phyloP scores from a whole-genome alignment of 2,329 filamentous ascomycete genomes.

The Epichloe uncinata region DNA sequence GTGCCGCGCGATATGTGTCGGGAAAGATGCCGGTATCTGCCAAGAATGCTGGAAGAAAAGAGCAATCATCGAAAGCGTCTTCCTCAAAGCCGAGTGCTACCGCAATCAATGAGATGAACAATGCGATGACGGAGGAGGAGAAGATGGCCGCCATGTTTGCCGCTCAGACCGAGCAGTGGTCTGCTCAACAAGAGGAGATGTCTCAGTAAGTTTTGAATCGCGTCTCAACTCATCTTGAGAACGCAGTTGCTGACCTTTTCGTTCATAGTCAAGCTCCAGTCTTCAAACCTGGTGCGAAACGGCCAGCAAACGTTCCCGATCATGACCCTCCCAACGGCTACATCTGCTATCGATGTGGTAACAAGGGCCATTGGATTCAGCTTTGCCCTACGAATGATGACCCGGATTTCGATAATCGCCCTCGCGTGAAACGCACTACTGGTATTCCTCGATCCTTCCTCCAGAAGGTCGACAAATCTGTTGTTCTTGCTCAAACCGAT shows the following conservation, averaged over 20 bases:
- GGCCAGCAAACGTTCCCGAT: slow-evolving; percentile 66
- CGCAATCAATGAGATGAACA: slow-evolving; percentile 54
- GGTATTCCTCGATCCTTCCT: slow-evolving; percentile 93
- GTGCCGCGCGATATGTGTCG: slow-evolving; percentile 87
- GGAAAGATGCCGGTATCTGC: slow-evolving; percentile 88
- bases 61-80: slow-evolving; percentile 45
- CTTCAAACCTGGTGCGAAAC: slow-evolving; percentile 48
- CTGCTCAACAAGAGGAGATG: slow-evolving; percentile 85
- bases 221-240: not conserved
- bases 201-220: slow-evolving; percentile 46
- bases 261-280: slow-evolving; percentile 45
- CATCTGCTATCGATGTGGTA: slow-evolving; percentile 88
- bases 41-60: slow-evolving; percentile 61
- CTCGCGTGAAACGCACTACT: slow-evolving; percentile 88
- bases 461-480: slow-evolving; percentile 87
- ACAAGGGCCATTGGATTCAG: slow-evolving; percentile 99
- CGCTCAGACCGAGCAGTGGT: slow-evolving; percentile 83
- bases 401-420: slow-evolving; percentile 85
- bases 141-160: slow-evolving; percentile 87
- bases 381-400: slow-evolving; percentile 97
- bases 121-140: slow-evolving; percentile 82
- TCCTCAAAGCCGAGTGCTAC: slow-evolving; percentile 42
- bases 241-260: slow-evolving; percentile 18
- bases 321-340: slow-evolving; percentile 90
- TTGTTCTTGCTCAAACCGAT: slow-evolving; percentile 58